Percentiles rank a stretch among this genome's conserved stretches.
Conservation (phyloP, 2,329 filamentous ascomycete species). For the Rhinocladiella mackenziei region DNA sequence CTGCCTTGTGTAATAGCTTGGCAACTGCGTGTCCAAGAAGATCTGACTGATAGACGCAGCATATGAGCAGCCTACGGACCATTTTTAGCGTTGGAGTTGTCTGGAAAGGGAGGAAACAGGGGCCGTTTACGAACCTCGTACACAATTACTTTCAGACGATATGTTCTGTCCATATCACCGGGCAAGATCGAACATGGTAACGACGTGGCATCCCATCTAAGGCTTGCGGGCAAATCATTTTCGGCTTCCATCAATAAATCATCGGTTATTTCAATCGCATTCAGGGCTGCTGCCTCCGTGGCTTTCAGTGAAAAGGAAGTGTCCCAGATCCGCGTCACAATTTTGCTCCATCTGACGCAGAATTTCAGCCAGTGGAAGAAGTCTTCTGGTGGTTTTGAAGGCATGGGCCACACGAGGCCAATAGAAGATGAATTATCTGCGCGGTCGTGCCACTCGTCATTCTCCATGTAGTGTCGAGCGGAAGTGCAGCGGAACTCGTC, state of each 20-base stretch:
- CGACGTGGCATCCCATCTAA: background rate
- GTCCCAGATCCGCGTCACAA: constrained; percentile 5
- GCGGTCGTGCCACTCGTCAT: background rate
- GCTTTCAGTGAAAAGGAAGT: background rate
- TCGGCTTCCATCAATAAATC: background rate
- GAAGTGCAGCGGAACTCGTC: background rate
- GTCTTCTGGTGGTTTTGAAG: constrained; percentile 2
- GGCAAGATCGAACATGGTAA: background rate
- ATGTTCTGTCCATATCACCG: constrained; percentile 4
- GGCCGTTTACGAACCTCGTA: constrained; percentile 7
- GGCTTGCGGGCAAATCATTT: background rate
- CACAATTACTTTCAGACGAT: constrained; percentile 5
- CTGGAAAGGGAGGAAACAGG: no score
- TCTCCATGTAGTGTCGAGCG: background rate
- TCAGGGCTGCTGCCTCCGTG: background rate
- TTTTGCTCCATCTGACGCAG: constrained; percentile 1
- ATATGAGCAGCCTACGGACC: no score
- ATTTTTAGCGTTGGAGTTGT: constrained; percentile 1
- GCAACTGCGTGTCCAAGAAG: background rate
- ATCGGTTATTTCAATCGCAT: background rate
- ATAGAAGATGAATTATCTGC: no score
- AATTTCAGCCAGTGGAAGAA: constrained; percentile 4
- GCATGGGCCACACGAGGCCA: background rate
- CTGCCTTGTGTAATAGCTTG: background rate
- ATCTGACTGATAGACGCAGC: constrained; percentile 5